Base-by-base conservation (phyloP, 345 rosid genomes). In the Lumnitzera littorea region DNA sequence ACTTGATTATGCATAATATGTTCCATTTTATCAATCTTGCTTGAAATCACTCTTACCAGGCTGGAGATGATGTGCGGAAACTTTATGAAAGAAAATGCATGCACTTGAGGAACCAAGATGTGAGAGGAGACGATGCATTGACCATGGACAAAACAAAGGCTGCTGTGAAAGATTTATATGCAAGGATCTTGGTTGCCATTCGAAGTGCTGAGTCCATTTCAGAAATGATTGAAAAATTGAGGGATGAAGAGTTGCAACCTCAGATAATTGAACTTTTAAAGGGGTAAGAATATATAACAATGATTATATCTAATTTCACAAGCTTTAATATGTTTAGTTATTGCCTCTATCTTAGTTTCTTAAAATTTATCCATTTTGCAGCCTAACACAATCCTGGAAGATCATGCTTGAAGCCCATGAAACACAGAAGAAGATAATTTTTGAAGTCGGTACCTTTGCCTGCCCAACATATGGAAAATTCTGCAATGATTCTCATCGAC, bases 191-290 rank as follows among this genome's bases (percentile, higher is more conserved):
- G 69, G 89, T 87, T 58, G 89, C 94, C 4, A 76, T 84, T 66
- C 74, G 82, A 57, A 82, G 90, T 66, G 90, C 84, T 13, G 90
- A 84, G 61, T 74, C 88, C 11, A 84, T 87, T 62, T 82, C 94
- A 6, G 74, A 75, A 74, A 80, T 80, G 67, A 84, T 86, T 24
- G 72, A 82, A 63, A 80, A 84, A 63, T 66, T 86, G 63, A 72
- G 86, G 53, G 89, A 86, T 46, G 94, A 84, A 52, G 94, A 86
- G 61, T 74, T 86, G 62, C 76, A 72, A 53, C 94, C 94, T 57
- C 90, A 87, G 66, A 73, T 87, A 24, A 52, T 82, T 12, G 94
- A 87, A 68, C 74, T 87, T 48, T 63, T 84, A 23, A 82, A 80
- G 69, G 94, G 94, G 94, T 84, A 80, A 61, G 82, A 27, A 36